A percentile compares a stretch with the other conserved stretches of the same genome.
These are phyloP conservation scores for Cordia subcordata DNA, from an alignment of 257 asterid species.

Conservation along the genomic window DNA sequence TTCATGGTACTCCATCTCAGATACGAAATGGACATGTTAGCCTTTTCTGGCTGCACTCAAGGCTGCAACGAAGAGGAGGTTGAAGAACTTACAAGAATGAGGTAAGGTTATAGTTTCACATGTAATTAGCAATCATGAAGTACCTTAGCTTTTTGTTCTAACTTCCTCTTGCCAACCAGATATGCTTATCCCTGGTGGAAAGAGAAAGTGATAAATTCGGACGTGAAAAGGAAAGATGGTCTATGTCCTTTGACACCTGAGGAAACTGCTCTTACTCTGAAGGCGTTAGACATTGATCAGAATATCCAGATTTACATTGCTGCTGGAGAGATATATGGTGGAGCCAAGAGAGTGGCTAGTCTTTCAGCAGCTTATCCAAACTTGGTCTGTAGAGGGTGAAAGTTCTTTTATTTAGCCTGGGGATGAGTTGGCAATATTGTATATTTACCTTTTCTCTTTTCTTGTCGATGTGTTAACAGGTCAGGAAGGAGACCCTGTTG, in stretches of 20 bases:
- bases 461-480: constrained; percentile 40
- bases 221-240: constrained; percentile 90
- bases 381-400: constrained; percentile 48
- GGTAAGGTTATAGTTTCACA: constrained; percentile 32
- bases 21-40: constrained; percentile 98
- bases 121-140: neutral
- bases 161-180: constrained; percentile 32
- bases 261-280: constrained; percentile 81
- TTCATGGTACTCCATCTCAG: constrained; percentile 95
- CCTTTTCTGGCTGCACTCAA: constrained; percentile 94
- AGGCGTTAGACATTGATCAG: constrained; percentile 75
- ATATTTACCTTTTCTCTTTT: constrained; percentile 3
- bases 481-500: constrained; percentile 85
- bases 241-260: constrained; percentile 96
- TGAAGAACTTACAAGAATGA: constrained; percentile 88
- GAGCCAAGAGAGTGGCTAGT: constrained; percentile 63
- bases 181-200: constrained; percentile 99
- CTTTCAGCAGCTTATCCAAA: constrained; percentile 76
- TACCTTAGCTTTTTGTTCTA: constrained; percentile 14
- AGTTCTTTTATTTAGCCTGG: neutral
- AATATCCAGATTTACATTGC: constrained; percentile 87
- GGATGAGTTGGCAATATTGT: constrained; percentile 1
- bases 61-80: constrained; percentile 83
- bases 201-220: constrained; percentile 88
- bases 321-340: constrained; percentile 98